phyloP scores from a whole-genome alignment of 192 early-diverging fungal genomes.

The Coemansia sp. region DNA sequence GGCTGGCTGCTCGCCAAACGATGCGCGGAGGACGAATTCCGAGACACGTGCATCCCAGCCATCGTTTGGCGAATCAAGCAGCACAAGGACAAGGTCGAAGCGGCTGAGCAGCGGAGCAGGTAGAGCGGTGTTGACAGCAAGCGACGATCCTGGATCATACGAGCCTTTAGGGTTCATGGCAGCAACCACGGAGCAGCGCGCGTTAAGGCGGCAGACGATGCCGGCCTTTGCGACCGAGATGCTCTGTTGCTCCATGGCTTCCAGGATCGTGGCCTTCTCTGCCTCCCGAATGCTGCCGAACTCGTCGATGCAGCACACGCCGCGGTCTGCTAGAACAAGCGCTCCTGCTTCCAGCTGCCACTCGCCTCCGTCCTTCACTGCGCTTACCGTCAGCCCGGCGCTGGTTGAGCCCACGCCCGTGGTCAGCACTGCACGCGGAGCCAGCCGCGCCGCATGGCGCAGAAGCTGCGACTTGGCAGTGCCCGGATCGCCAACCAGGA shows the following conservation, averaged over 20 bases:
- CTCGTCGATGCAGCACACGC: conserved; percentile 86
- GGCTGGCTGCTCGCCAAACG: too few relatives aligned
- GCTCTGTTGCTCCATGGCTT: conserved; percentile 90
- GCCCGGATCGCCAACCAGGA: conserved; percentile 88
- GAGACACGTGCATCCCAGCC: conserved; percentile 25
- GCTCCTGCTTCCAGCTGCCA: conserved; percentile 89
- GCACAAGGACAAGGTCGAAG: conserved; percentile 95
- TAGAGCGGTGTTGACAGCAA: conserved; percentile 95
- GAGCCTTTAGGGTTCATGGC: conserved; percentile 83
- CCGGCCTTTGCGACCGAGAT: conserved; percentile 88
- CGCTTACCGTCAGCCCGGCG: conserved; percentile 80
- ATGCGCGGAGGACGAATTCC: conserved; percentile 28
- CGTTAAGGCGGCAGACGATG: conserved; percentile 80
- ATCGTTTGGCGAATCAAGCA: conserved; percentile 86
- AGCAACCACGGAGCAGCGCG: conserved; percentile 78
- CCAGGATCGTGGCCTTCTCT: conserved; percentile 90
- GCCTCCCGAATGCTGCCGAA: conserved; percentile 90
- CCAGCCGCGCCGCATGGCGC: conserved; percentile 83
- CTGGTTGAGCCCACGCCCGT: conserved; percentile 84
- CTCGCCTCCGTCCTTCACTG: conserved; percentile 79
- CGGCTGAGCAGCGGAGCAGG: conserved; percentile 97
- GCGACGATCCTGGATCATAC: conserved; percentile 82
- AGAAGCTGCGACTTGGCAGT: conserved; percentile 87
- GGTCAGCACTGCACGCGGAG: conserved; percentile 81
- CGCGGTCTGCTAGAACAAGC: conserved; percentile 80